Percentiles rank a stretch among this genome's conserved stretches.
Evolutionary conservation across 805 yeast species (phyloP).

Genomic region (Scheffersomyces spartinae): DNA sequence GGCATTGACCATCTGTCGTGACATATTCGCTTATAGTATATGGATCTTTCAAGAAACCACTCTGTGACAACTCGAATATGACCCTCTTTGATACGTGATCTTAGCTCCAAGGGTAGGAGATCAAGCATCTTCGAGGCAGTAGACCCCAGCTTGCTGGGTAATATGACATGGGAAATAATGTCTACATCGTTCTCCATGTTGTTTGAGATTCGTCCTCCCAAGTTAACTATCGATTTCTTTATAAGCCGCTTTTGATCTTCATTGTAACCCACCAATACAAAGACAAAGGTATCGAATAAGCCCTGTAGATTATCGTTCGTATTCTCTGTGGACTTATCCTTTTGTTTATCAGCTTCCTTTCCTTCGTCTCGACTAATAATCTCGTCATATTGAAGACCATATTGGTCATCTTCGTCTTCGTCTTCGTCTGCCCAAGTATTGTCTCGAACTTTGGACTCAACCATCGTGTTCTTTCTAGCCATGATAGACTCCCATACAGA

Average conservation of each 20-base stretch:
- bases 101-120: conserved; percentile 14
- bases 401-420: conserved; percentile 5
- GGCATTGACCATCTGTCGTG: conserved; percentile 60
- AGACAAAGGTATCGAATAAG: no score
- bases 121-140: conserved; percentile 15
- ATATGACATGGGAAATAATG: conserved; percentile 18
- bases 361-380: no score
- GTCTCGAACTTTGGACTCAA: no score
- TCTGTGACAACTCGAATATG: conserved; percentile 45
- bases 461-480: conserved; percentile 11
- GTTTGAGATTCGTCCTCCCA: conserved; percentile 15
- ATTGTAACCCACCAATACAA: no score
- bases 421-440: conserved; percentile 16
- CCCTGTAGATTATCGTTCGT: no score
- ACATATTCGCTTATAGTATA: conserved; percentile 39
- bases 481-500: conserved; percentile 35
- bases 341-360: no score
- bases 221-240: no score
- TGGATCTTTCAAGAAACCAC: conserved; percentile 69
- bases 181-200: conserved; percentile 10
- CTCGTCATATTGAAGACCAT: no score
- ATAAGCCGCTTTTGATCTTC: no score
- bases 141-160: conserved; percentile 19
- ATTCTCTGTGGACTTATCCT: no score
- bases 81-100: conserved; percentile 9